Conservation (phyloP, 2,329 filamentous ascomycete genomes). For the Ilyonectria mors-panacis region DNA sequence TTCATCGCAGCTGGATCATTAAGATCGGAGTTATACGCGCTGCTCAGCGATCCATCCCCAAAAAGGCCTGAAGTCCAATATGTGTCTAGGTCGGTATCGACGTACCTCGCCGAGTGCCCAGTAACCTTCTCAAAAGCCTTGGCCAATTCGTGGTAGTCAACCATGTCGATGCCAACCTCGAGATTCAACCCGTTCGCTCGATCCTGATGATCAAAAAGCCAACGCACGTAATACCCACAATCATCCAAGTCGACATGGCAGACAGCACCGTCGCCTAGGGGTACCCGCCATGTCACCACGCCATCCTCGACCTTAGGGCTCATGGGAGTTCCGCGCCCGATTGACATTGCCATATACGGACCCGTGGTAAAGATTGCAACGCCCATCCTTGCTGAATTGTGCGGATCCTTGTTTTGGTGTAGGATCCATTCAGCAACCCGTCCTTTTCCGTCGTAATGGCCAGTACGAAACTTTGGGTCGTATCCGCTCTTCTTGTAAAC, state of each 20-base stretch:
- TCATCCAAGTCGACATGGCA: constrained; percentile 32
- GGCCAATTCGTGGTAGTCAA: constrained; percentile 13
- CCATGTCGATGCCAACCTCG: constrained; percentile 26
- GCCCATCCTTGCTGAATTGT: constrained; percentile 20
- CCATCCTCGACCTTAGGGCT: constrained; percentile 17
- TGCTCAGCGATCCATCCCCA: neutral
- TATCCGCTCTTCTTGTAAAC: constrained; percentile 63
- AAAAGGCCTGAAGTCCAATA: constrained; percentile 10
- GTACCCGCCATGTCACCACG: constrained; percentile 30
- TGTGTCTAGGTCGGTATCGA: constrained; percentile 9
- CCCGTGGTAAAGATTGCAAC: constrained; percentile 25
- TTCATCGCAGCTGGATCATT: constrained; percentile 26
- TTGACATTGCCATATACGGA: constrained; percentile 29
- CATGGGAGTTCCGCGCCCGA: neutral
- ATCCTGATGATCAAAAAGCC: constrained; percentile 25
- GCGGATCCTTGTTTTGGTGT: constrained; percentile 46
- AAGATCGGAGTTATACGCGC: constrained; percentile 20
- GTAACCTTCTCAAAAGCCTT: constrained; percentile 30
- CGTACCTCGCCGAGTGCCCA: constrained; percentile 24
- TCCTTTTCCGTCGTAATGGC: constrained; percentile 66
- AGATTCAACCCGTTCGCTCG: constrained; percentile 25
- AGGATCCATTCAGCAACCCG: constrained; percentile 62
- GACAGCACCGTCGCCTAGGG: constrained; percentile 14
- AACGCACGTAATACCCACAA: constrained; percentile 32
- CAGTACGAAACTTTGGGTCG: constrained; percentile 60